These are phyloP conservation scores for Torulaspora microellipsoides DNA, from an alignment of 805 yeast species.

Conservation along the genomic window DNA sequence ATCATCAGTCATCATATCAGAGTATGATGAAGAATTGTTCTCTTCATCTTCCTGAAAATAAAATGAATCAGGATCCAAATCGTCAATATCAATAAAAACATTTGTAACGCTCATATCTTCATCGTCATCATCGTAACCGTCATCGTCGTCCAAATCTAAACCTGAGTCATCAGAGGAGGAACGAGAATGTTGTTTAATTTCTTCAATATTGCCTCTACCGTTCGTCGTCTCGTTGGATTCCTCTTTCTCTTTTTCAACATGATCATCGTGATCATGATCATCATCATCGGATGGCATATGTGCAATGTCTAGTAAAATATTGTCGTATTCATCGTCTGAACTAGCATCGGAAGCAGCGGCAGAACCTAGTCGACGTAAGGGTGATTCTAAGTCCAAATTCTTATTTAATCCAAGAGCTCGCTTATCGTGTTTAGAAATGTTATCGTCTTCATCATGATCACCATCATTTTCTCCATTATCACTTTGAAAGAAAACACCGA, in stretches of 20 bases:
- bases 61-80: conserved; percentile 36
- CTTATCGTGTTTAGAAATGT: conserved; percentile 1
- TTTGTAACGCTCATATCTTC: conserved; percentile 39
- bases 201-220: conserved; percentile 25
- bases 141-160: conserved; percentile 24
- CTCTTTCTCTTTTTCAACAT: conserved; percentile 31
- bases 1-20: conserved; percentile 44
- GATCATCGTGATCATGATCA: conserved; percentile 28
- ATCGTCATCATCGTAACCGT: conserved; percentile 31
- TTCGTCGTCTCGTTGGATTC: conserved; percentile 39
- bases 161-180: conserved; percentile 11
- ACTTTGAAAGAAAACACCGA: conserved; percentile 33
- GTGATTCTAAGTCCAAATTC: conserved; percentile 20
- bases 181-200: conserved; percentile 1
- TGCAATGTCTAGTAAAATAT: conserved; percentile 34
- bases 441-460: background rate
- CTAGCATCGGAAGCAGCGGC: conserved; percentile 22
- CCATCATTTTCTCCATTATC: conserved; percentile 23
- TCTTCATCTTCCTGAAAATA: conserved; percentile 33
- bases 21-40: conserved; percentile 19
- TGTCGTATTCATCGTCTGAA: conserved; percentile 34
- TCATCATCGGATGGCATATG: conserved; percentile 36
- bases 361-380: conserved; percentile 22
- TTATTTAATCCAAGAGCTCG: conserved; percentile 5
- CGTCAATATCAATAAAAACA: conserved; percentile 38